Conservation (phyloP, 2,329 filamentous ascomycete species). For the Truncatella angustata region DNA sequence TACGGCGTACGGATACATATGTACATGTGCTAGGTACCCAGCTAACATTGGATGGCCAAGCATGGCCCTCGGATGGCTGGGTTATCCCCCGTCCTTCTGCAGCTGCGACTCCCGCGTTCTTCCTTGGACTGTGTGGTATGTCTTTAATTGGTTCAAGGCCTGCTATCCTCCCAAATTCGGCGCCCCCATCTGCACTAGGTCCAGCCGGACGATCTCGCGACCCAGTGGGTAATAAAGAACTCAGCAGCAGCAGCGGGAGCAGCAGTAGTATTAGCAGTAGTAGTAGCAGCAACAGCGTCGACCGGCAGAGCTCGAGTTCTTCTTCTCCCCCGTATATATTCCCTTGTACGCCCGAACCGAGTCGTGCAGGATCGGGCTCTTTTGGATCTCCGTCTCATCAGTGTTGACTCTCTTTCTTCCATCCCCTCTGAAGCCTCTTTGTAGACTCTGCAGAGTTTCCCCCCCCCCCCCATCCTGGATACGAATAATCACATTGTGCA, state of each 20-base stretch:
- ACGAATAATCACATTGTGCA: background rate
- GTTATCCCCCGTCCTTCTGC: background rate
- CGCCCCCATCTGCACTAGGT: conserved; percentile 2
- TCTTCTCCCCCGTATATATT: conserved; percentile 2
- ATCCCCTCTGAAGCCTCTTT: background rate
- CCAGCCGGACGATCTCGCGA: conserved; percentile 7
- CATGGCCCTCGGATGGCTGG: background rate
- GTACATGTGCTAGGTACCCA: too few relatives aligned
- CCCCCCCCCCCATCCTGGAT: background rate
- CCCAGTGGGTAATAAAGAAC: background rate
- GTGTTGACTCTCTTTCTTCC: background rate
- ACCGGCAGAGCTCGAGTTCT: background rate
- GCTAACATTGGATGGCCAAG: background rate
- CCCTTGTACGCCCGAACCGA: background rate
- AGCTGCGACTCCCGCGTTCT: conserved; percentile 4
- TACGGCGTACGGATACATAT: too few relatives aligned
- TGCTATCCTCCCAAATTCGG: conserved; percentile 12
- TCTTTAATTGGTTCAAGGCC: conserved; percentile 10
- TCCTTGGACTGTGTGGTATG: background rate
- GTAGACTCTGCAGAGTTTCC: too few relatives aligned
- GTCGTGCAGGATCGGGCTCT: background rate
- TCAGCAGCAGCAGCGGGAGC: background rate
- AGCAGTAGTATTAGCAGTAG: background rate
- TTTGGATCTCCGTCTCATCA: background rate
- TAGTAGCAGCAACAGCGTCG: conserved; percentile 1